phyloP scores from a whole-genome alignment of 2,329 filamentous ascomycete genomes.

The Moelleriella libera region DNA sequence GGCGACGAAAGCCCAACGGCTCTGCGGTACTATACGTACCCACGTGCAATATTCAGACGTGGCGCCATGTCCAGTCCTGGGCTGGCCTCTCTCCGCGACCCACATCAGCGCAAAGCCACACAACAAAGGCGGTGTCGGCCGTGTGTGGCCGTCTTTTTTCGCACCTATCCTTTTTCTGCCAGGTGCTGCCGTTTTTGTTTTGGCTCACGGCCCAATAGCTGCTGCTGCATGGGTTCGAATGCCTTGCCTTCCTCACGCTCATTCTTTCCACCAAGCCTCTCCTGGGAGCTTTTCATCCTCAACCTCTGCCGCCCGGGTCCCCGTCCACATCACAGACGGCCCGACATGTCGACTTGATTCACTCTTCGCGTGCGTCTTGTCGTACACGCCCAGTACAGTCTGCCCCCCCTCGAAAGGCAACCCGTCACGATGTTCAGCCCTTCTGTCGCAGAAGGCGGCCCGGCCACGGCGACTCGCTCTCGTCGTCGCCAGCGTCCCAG shows the following conservation, averaged over 20 bases:
- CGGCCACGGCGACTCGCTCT: slow-evolving; percentile 42
- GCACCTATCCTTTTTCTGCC: slow-evolving; percentile 3
- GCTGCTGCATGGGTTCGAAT: slow-evolving; percentile 5
- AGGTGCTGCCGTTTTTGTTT: slow-evolving; percentile 11
- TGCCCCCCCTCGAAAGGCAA: neutral
- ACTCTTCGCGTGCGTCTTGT: neutral
- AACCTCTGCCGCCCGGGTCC: neutral
- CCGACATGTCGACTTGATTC: neutral
- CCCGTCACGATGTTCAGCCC: slow-evolving; percentile 44
- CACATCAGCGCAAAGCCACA: too few relatives aligned
- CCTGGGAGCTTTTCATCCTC: neutral
- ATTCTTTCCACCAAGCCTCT: slow-evolving; percentile 7
- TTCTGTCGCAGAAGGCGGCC: slow-evolving; percentile 33
- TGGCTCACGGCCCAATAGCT: slow-evolving; percentile 14
- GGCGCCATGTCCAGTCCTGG: too few relatives aligned
- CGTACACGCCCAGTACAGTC: neutral
- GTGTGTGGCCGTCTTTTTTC: neutral
- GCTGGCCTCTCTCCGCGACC: too few relatives aligned
- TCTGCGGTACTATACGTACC: too few relatives aligned
- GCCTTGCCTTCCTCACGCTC: neutral
- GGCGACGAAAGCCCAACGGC: too few relatives aligned
- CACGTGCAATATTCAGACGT: too few relatives aligned
- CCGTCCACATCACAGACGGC: neutral
- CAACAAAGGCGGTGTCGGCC: neutral
- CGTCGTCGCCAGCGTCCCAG: slow-evolving; percentile 46